Evolutionary conservation across 805 yeast genomes (phyloP).

Genomic region (fission yeast (Schizosaccharomyces pombe)): DNA sequence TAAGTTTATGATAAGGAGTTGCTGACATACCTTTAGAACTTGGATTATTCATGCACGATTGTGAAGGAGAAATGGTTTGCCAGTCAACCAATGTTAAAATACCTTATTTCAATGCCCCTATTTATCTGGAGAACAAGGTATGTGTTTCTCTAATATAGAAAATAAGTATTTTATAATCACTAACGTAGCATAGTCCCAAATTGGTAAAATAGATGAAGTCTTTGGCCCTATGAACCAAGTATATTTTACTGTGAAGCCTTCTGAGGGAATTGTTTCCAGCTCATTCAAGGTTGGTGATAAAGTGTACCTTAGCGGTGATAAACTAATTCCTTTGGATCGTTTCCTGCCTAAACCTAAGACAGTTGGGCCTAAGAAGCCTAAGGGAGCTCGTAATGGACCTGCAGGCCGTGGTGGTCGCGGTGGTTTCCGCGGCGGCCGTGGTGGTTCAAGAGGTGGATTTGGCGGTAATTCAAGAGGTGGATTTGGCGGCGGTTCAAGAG

Average conservation of each 20-base stretch:
- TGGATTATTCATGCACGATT: constrained; percentile 78
- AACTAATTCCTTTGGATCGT: constrained; percentile 81
- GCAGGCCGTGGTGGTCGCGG: constrained; percentile 17
- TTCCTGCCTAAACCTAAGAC: constrained; percentile 90
- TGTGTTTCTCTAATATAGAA: background rate
- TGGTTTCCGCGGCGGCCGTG: constrained; percentile 19
- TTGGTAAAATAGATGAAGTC: constrained; percentile 95
- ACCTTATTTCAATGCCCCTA: constrained; percentile 97
- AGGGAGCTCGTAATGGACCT: constrained; percentile 18
- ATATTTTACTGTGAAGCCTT: constrained; percentile 86
- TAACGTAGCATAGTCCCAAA: constrained; percentile 28
- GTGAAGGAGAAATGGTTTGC: constrained; percentile 95
- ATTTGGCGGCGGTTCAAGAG: constrained; percentile 11
- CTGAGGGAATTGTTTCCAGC: constrained; percentile 85
- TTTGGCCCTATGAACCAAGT: constrained; percentile 95
- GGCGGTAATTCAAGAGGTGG: constrained; percentile 10
- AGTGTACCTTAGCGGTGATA: constrained; percentile 86
- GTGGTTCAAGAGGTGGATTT: constrained; percentile 9
- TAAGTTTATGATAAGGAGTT: background rate
- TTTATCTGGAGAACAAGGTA: constrained; percentile 70
- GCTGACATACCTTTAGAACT: constrained; percentile 13
- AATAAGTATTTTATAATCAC: background rate
- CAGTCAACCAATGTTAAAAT: constrained; percentile 80
- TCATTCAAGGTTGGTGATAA: constrained; percentile 91
- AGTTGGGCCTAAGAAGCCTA: constrained; percentile 29